phyloP scores from a whole-genome alignment of 169 alveolate genomes.

The Plasmodium coatneyi region DNA sequence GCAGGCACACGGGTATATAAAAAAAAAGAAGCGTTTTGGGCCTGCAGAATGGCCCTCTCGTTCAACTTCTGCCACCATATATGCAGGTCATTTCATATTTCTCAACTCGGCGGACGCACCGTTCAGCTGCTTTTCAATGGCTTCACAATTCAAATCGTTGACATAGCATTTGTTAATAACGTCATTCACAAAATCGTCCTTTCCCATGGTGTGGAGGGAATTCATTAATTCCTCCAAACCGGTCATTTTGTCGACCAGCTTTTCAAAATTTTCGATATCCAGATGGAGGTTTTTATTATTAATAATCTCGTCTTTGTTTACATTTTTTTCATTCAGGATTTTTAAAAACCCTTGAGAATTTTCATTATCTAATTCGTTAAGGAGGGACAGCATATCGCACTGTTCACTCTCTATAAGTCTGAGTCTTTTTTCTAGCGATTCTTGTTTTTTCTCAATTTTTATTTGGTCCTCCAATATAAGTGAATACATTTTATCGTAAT shows the following conservation, averaged over 20 bases:
- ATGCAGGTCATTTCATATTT: slow-evolving; percentile 3
- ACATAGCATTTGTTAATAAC: slow-evolving; percentile 28
- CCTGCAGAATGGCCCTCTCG: neutral
- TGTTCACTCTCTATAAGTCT: slow-evolving; percentile 75
- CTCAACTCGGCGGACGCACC: slow-evolving; percentile 15
- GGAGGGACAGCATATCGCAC: slow-evolving; percentile 53
- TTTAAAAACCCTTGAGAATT: slow-evolving; percentile 63
- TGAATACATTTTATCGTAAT: slow-evolving; percentile 74
- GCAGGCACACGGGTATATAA: neutral
- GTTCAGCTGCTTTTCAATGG: slow-evolving; percentile 54
- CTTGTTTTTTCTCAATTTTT: slow-evolving; percentile 72
- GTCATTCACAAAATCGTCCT: slow-evolving; percentile 41
- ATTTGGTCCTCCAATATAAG: slow-evolving; percentile 74
- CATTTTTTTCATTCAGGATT: slow-evolving; percentile 52
- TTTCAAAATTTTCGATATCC: slow-evolving; percentile 68
- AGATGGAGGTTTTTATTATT: slow-evolving; percentile 55
- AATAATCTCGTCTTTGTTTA: slow-evolving; percentile 48
- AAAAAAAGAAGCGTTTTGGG: neutral
- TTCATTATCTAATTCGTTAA: slow-evolving; percentile 72
- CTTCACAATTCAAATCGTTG: slow-evolving; percentile 61
- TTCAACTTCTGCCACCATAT: neutral
- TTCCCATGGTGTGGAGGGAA: slow-evolving; percentile 28
- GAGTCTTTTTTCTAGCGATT: slow-evolving; percentile 60
- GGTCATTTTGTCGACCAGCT: slow-evolving; percentile 35
- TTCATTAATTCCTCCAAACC: slow-evolving; percentile 56